Evolutionary conservation across 2,329 filamentous ascomycete species (phyloP), one percentile per base, ranked within the genome.

Genomic region (Akanthomyces uredinophilus): DNA sequence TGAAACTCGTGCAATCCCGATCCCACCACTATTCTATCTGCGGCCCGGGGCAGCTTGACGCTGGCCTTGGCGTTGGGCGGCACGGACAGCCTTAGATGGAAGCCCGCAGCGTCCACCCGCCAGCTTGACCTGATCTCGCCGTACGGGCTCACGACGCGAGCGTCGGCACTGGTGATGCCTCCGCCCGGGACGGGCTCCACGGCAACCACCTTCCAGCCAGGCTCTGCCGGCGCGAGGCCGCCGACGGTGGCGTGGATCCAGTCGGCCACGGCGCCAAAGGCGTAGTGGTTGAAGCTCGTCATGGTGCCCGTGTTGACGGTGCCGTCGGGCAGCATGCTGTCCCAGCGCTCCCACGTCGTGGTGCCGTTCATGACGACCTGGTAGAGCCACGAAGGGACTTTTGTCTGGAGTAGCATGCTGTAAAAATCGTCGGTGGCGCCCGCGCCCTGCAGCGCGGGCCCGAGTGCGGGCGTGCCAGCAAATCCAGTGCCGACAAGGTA

Each of bases 211-310:
- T 75, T 77, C 73, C 77, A 80, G 0, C 76, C 77, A 0, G 78
- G 73, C 44, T 75, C 72, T 1, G 70, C 69, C 1, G 75, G 74
- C 0, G 71, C 70, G 0, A 81, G 66, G 0, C 78, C 79, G 1
- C 76, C 79, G 13, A 81, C 70, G 4, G 71, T 72, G 44, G 73
- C 70, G 62, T 81, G 77, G 29, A 81, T 73, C 77, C 78, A 82
- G 62, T 79, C 73, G 2, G 75, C 78, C 1, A 82, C 78, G 0
- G 77, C 76, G 0, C 79, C 79, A n/a, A 81, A 75, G 0, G 80
- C 75, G 60, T 82, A 82, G 64, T 82, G 79, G 37, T 82, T 81
- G 64, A 80, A 80, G 20, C 78, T 81, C n/a, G 78, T 80, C 80
- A 82, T 82, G 37, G 71, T 66, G 0, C 79, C 76, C 0, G 76